These are phyloP conservation scores for Bromus sterilis DNA, from an alignment of 176 grass and related monocot genomes.

Conservation along the genomic window DNA sequence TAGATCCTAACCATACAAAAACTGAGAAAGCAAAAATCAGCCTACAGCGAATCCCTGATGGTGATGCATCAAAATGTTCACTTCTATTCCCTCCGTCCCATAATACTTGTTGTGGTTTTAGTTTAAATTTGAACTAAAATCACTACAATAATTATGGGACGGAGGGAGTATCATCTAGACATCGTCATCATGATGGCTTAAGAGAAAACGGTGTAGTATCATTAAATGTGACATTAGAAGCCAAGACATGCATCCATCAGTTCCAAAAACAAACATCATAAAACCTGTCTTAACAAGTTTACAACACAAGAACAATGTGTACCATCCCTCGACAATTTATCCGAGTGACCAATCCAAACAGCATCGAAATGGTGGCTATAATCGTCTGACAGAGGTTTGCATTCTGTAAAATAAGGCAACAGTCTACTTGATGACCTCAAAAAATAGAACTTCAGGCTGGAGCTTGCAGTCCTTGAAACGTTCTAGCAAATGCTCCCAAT, in stretches of 20 bases:
- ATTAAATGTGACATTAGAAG: background rate
- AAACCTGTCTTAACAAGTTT: background rate
- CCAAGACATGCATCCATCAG: background rate
- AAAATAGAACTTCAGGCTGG: conserved; percentile 17
- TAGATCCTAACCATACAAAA: too few species aligned
- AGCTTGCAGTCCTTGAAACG: conserved; percentile 5
- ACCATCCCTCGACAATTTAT: background rate
- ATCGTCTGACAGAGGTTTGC: background rate
- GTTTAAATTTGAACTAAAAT: too few species aligned
- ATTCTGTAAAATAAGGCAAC: background rate
- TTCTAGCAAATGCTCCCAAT: conserved; percentile 11
- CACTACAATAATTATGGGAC: too few species aligned
- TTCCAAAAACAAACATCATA: background rate
- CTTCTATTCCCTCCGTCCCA: too few species aligned
- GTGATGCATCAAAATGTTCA: too few species aligned
- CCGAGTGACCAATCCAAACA: background rate
- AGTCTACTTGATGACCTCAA: conserved; percentile 19
- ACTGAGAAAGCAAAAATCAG: too few species aligned
- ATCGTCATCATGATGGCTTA: too few species aligned
- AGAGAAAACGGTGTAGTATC: too few species aligned
- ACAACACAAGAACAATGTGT: background rate
- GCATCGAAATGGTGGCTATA: background rate
- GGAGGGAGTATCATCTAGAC: too few species aligned
- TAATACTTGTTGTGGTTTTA: too few species aligned
- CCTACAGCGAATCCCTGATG: too few species aligned